phyloP scores from a whole-genome alignment of 805 yeast species.

The Candida andamanensis region DNA sequence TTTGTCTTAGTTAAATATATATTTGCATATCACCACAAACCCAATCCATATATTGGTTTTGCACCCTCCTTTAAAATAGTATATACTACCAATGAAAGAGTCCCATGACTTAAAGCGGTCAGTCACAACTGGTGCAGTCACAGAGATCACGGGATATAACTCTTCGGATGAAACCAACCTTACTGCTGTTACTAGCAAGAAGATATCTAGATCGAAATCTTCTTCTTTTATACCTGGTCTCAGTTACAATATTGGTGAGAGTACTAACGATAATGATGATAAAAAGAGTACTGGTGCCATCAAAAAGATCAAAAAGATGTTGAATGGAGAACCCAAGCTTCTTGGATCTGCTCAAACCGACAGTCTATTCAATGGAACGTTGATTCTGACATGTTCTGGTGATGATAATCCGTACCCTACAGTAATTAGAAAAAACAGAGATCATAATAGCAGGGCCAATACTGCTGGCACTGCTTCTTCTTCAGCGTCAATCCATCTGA shows the following conservation, averaged over 20 bases:
- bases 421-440: neutral
- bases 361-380: slow-evolving; percentile 16
- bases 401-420: neutral
- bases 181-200: slow-evolving; percentile 1
- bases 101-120: too few species aligned
- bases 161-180: neutral
- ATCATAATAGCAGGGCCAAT: too few species aligned
- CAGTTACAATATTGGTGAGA: slow-evolving; percentile 1
- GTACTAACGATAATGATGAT: neutral
- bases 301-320: neutral
- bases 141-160: neutral
- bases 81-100: too few species aligned
- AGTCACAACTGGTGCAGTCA: slow-evolving; percentile 1
- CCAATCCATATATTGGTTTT: too few species aligned
- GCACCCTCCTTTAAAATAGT: too few species aligned
- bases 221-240: slow-evolving; percentile 9
- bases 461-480: too few species aligned
- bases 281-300: neutral
- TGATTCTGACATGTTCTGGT: slow-evolving; percentile 12
- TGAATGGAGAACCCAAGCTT: neutral
- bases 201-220: slow-evolving; percentile 6
- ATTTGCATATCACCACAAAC: too few species aligned
- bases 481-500: too few species aligned
- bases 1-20: too few species aligned
- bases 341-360: slow-evolving; percentile 11